A percentile compares a stretch with the other conserved stretches of the same genome.
Conservation (phyloP, 2,329 filamentous ascomycete genomes). For the Alternaria sp. region DNA sequence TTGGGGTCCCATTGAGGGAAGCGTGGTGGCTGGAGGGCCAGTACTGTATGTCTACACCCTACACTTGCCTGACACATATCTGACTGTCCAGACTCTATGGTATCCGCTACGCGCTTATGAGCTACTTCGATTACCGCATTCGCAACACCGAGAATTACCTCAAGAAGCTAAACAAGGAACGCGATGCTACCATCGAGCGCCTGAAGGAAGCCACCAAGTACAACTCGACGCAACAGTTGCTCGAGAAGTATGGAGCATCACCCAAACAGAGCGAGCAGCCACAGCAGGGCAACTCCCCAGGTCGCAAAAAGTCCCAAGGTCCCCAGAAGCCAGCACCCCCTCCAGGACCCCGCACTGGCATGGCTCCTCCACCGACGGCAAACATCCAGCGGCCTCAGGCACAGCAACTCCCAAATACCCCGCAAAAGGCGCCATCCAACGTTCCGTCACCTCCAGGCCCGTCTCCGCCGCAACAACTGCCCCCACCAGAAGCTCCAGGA, state of each 20-base stretch:
- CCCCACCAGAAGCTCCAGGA: conserved; percentile 39
- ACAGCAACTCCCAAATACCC: conserved; percentile 42
- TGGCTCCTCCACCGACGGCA: conserved; percentile 70
- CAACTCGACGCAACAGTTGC: conserved; percentile 88
- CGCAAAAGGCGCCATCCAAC: conserved; percentile 31
- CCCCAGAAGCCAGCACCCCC: conserved; percentile 39
- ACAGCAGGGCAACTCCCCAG: conserved; percentile 31
- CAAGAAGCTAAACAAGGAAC: conserved; percentile 78
- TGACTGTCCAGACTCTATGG: conserved; percentile 75
- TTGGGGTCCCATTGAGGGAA: conserved; percentile 80
- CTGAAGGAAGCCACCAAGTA: conserved; percentile 96
- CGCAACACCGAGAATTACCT: conserved; percentile 72
- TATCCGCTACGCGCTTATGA: conserved; percentile 70
- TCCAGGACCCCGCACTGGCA: conserved; percentile 58
- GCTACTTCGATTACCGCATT: conserved; percentile 84
- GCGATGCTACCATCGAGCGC: conserved; percentile 87
- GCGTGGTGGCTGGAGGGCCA: conserved; percentile 78
- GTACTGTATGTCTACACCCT: conserved; percentile 66
- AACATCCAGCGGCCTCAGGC: conserved; percentile 62
- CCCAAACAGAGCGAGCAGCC: conserved; percentile 54
- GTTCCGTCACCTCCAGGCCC: conserved; percentile 31
- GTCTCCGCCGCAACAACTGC: conserved; percentile 31
- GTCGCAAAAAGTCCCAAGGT: conserved; percentile 44
- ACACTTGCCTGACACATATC: neutral
- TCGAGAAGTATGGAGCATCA: conserved; percentile 88